Evolutionary conservation across 768 basidiomycete genomes (phyloP), one percentile per base, ranked within the genome.

Genomic region (Chalciporus piperatus): DNA sequence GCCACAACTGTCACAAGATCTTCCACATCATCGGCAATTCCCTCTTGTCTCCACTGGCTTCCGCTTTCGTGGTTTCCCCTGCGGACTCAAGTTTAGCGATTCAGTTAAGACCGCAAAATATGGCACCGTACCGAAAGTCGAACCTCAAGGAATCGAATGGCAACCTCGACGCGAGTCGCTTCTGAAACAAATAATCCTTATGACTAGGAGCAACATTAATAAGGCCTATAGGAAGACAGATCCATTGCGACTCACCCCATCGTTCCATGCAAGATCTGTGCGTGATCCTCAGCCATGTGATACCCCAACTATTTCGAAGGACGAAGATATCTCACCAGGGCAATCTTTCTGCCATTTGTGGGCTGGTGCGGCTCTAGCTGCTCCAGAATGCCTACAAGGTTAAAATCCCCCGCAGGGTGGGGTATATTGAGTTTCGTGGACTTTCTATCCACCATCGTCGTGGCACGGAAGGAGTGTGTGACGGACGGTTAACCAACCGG

Each of bases 111-210:
- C 32, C 22, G 28, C 17, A 41, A n/a, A 40, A 62, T 30, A 37
- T n/a, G 20, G 25, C 12, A 4, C 35, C 80, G 50, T 61, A 90
- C 88, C 89, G 81, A 70, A 93, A 93, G 66, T 93, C 90, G 61
- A 93, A 91, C 28, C 89, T 79, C 65, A 92, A 91, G 3, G 89
- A 91, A 66, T 93, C 90, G 20, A 88, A 61, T 0, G 87, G 85
- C 13, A 91, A 67, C 33, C 72, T 74, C 35, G 68, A 64, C 3
- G 87, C 87, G 17, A 92, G 80, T 13, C 78, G 80, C 62, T 84
- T 85, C 67, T 87, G 85, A 73, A 86, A 91, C 43, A 92, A 66
- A 70, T 92, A 92, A 64, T 92, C 85, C 60, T 91, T 91, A 68
- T 92, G 90, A 61, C 89, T 92, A 67, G 43, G 60, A 43, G 14